phyloP scores from a whole-genome alignment of 768 basidiomycete species.

The Sarcodon aspratus region DNA sequence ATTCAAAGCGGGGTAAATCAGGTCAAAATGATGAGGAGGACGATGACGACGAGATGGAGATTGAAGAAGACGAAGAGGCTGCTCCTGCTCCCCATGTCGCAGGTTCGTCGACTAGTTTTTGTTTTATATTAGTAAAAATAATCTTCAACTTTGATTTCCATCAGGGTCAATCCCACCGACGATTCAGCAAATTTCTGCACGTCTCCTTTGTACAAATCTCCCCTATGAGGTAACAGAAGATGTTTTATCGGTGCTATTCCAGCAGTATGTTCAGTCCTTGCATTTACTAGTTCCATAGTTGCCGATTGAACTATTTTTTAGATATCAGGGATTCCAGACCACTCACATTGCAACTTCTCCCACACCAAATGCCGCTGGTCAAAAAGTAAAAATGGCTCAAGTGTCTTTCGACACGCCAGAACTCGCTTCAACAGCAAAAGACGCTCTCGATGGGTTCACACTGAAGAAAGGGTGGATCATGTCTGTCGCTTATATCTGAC shows the following conservation, averaged over 20 bases:
- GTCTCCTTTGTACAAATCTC: conserved; percentile 73
- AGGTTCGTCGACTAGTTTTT: conserved; percentile 24
- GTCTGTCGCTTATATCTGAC: conserved; percentile 59
- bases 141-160: conserved; percentile 1
- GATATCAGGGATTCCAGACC: conserved; percentile 75
- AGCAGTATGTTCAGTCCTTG: conserved; percentile 54
- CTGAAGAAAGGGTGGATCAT: conserved; percentile 83
- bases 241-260: conserved; percentile 79
- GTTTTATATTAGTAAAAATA: neutral
- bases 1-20: conserved; percentile 58
- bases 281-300: neutral
- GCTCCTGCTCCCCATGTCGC: conserved; percentile 24
- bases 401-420: conserved; percentile 68
- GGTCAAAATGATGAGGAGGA: conserved; percentile 15
- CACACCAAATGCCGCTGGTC: conserved; percentile 51
- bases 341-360: conserved; percentile 62
- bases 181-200: conserved; percentile 43
- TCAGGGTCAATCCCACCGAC: conserved; percentile 30
- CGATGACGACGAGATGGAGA: conserved; percentile 86
- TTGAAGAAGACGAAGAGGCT: conserved; percentile 77
- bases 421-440: conserved; percentile 67
- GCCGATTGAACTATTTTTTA: conserved; percentile 17
- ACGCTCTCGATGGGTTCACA: conserved; percentile 75
- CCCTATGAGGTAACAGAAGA: conserved; percentile 86
- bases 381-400: conserved; percentile 69